A percentile compares a stretch with the other conserved stretches of the same genome.
Conservation (phyloP, 768 basidiomycete genomes). For the Amanita rubescens region DNA sequence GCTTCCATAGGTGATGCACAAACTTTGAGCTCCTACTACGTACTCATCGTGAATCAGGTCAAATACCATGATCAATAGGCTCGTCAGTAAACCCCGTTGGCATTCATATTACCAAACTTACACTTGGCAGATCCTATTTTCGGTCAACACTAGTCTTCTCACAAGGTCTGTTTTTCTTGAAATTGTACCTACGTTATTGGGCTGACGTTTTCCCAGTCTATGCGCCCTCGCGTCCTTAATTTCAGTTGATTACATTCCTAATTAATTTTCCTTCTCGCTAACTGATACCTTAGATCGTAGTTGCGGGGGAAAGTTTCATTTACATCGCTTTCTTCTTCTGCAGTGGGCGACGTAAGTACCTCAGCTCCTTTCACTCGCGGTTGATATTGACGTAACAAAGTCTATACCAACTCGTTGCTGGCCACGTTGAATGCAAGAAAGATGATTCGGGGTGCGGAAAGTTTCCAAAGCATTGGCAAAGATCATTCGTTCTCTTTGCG, state of each 20-base stretch:
- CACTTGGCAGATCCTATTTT: conserved; percentile 31
- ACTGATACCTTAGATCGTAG: conserved; percentile 32
- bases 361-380: neutral
- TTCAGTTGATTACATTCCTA: conserved; percentile 27
- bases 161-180: conserved; percentile 25
- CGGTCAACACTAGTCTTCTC: conserved; percentile 34
- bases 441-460: conserved; percentile 35
- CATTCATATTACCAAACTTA: neutral
- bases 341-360: conserved; percentile 44
- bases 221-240: conserved; percentile 51
- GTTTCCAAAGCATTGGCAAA: conserved; percentile 34
- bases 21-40: neutral
- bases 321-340: conserved; percentile 57
- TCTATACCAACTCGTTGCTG: conserved; percentile 55
- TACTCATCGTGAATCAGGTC: conserved; percentile 23
- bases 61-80: conserved; percentile 37
- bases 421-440: conserved; percentile 51
- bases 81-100: conserved; percentile 20
- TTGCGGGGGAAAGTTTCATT: conserved; percentile 40
- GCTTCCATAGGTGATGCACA: conserved; percentile 30
- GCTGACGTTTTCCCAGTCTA: conserved; percentile 22
- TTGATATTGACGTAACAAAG: conserved; percentile 20
- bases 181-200: neutral
- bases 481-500: conserved; percentile 32
- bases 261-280: neutral